Evolutionary conservation across 495 filamentous ascomycete species (phyloP).

Genomic region (Penicillium taxi): DNA sequence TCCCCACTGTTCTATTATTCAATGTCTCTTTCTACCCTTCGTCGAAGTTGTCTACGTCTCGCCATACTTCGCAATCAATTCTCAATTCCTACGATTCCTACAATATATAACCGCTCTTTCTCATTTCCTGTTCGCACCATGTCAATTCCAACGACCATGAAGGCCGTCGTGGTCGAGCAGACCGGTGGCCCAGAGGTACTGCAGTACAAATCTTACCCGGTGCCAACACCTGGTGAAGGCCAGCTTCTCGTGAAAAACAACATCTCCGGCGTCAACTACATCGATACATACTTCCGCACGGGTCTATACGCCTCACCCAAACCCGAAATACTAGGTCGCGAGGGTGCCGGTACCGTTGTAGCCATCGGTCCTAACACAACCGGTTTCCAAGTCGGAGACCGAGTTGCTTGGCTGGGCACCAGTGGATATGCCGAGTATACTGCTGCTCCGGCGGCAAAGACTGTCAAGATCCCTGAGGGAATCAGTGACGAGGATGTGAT

Average conservation of each 20-base stretch:
- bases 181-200: slow-evolving; percentile 75
- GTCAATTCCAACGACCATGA: slow-evolving; percentile 60
- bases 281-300: slow-evolving; percentile 80
- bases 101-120: no score
- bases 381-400: slow-evolving; percentile 53
- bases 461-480: slow-evolving; percentile 55
- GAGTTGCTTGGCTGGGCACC: slow-evolving; percentile 57
- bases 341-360: slow-evolving; percentile 61
- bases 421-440: slow-evolving; percentile 74
- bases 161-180: slow-evolving; percentile 64
- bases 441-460: slow-evolving; percentile 47
- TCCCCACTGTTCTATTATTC: background rate
- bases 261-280: slow-evolving; percentile 82
- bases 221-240: slow-evolving; percentile 61
- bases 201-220: slow-evolving; percentile 65
- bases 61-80: slow-evolving; percentile 19
- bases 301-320: slow-evolving; percentile 73
- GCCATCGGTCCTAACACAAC: slow-evolving; percentile 42
- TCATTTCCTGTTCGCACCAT: slow-evolving; percentile 20
- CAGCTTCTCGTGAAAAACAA: slow-evolving; percentile 82
- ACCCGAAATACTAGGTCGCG: slow-evolving; percentile 76
- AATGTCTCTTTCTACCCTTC: slow-evolving; percentile 14
- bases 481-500: slow-evolving; percentile 56
- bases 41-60: slow-evolving; percentile 16
- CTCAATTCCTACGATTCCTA: background rate